These are phyloP conservation scores for Aspergillus haitiensis DNA, from an alignment of 495 filamentous ascomycete genomes.

Conservation along the genomic window DNA sequence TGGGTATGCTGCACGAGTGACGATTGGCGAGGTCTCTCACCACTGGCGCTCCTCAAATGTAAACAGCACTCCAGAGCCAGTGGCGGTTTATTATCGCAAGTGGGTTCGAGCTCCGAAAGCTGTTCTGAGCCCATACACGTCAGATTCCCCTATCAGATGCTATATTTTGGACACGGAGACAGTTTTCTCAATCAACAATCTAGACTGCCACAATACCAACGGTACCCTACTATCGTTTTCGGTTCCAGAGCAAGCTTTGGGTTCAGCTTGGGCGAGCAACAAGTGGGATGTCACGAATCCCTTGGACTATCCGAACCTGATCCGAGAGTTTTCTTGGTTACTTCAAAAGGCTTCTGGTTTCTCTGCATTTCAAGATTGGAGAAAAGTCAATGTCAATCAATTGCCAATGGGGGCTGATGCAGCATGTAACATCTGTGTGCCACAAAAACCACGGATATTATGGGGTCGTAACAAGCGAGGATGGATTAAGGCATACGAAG, in stretches of 20 bases:
- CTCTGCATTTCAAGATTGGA: conserved; percentile 31
- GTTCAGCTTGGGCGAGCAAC: conserved; percentile 12
- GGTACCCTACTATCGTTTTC: conserved; percentile 31
- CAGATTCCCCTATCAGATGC: conserved; percentile 16
- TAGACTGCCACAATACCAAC: conserved; percentile 29
- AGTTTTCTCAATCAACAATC: conserved; percentile 18
- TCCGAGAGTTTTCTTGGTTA: conserved; percentile 35
- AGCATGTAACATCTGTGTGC: conserved; percentile 44
- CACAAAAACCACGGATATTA: conserved; percentile 37
- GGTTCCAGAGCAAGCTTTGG: conserved; percentile 15
- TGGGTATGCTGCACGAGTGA: conserved; percentile 52
- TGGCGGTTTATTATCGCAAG: conserved; percentile 30
- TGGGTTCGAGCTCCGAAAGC: conserved; percentile 22
- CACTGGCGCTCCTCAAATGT: conserved; percentile 33
- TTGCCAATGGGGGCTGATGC: background rate
- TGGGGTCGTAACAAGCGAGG: conserved; percentile 36
- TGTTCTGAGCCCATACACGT: conserved; percentile 14
- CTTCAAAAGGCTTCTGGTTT: conserved; percentile 28
- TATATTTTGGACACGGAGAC: conserved; percentile 17
- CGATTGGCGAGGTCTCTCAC: conserved; percentile 45
- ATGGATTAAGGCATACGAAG: conserved; percentile 43
- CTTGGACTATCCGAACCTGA: conserved; percentile 21
- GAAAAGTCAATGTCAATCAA: conserved; percentile 9
- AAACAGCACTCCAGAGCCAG: conserved; percentile 3
- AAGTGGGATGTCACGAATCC: conserved; percentile 29